These are phyloP conservation scores for Microsporum canis DNA, from an alignment of 2,329 filamentous ascomycete genomes.

Conservation along the genomic window DNA sequence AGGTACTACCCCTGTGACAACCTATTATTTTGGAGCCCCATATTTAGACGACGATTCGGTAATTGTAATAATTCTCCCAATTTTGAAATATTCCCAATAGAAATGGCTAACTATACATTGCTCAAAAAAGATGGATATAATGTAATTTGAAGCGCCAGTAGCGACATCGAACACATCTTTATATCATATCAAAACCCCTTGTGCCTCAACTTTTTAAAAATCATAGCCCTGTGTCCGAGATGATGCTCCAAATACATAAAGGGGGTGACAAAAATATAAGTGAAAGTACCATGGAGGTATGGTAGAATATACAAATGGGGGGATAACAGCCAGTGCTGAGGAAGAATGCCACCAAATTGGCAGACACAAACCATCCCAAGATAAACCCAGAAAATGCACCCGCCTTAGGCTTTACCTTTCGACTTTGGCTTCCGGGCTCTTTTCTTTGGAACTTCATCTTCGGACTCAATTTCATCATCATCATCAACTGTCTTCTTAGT, in stretches of 20 bases:
- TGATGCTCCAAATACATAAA: neutral
- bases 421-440: constrained; percentile 14
- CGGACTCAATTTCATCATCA: constrained; percentile 24
- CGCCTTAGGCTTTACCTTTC: constrained; percentile 1
- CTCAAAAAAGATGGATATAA: neutral
- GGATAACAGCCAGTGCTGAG: no score
- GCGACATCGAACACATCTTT: neutral
- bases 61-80: neutral
- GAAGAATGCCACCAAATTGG: neutral
- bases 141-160: neutral
- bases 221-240: neutral
- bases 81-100: neutral
- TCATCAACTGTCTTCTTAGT: constrained; percentile 24
- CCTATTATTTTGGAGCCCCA: neutral
- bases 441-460: constrained; percentile 46
- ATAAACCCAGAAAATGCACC: neutral
- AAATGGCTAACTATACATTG: neutral
- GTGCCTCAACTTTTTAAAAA: neutral
- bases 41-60: neutral
- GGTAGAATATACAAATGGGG: neutral
- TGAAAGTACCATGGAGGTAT: neutral
- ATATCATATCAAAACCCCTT: neutral
- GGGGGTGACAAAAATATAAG: neutral
- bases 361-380: neutral
- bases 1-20: neutral